Evolutionary conservation across 2,329 filamentous ascomycete species (phyloP).

Genomic region (Coniochaeta sp.): DNA sequence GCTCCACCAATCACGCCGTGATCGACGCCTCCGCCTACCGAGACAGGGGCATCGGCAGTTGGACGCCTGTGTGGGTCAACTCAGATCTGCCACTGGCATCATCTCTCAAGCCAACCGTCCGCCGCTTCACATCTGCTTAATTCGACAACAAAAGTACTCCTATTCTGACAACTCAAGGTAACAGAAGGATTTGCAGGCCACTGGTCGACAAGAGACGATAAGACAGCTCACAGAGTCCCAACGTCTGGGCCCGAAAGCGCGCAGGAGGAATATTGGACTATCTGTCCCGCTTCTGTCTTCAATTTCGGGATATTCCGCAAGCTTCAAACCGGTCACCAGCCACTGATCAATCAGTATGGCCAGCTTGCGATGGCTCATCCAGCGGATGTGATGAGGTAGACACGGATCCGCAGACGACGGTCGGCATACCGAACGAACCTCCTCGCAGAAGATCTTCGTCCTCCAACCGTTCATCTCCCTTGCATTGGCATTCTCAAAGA

Average conservation of each 20-base stretch:
- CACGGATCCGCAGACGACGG: neutral
- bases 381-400: no score
- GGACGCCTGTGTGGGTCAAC: neutral
- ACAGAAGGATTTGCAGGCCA: no score
- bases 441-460: no score
- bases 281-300: neutral
- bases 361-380: neutral
- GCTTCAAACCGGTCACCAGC: no score
- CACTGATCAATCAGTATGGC: neutral
- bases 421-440: neutral
- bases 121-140: no score
- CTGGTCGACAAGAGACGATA: neutral
- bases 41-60: neutral
- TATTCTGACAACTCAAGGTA: no score
- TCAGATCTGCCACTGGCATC: neutral
- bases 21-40: conserved; percentile 1
- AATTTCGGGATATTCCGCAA: neutral
- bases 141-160: no score
- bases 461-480: no score
- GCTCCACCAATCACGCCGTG: neutral
- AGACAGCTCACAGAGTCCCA: neutral
- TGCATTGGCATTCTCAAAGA: neutral
- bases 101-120: neutral
- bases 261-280: conserved; percentile 1
- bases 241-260: neutral